Percentiles rank a stretch among this genome's conserved stretches.
Evolutionary conservation across 768 basidiomycete genomes (phyloP).

Genomic region (Kwoniella sp.): DNA sequence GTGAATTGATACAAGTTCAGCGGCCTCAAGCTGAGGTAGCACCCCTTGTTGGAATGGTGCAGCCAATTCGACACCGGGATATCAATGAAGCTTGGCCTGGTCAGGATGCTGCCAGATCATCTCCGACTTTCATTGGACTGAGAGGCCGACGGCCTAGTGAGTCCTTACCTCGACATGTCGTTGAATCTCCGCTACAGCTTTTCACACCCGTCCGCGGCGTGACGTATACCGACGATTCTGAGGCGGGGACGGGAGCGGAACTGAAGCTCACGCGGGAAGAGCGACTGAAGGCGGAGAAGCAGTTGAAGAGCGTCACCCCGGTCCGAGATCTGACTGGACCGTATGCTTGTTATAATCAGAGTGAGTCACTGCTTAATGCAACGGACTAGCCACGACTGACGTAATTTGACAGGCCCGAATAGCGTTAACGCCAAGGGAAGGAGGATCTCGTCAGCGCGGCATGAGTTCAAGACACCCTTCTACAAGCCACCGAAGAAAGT

Average conservation of each 20-base stretch:
- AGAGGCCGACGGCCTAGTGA: too few relatives aligned
- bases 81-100: too few relatives aligned
- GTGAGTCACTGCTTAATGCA: too few relatives aligned
- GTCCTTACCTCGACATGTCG: too few relatives aligned
- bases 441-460: conserved; percentile 4
- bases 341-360: conserved; percentile 21
- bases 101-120: too few relatives aligned
- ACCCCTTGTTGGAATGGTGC: too few relatives aligned
- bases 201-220: conserved; percentile 11
- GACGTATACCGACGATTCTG: conserved; percentile 11
- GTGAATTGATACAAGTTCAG: too few relatives aligned
- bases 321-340: conserved; percentile 23
- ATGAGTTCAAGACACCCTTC: conserved; percentile 10
- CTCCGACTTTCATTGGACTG: too few relatives aligned
- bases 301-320: conserved; percentile 23
- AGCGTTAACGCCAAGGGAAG: conserved; percentile 2
- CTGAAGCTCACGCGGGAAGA: conserved; percentile 22
- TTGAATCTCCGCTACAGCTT: too few relatives aligned
- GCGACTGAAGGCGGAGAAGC: conserved; percentile 17
- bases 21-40: too few relatives aligned
- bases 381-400: too few relatives aligned
- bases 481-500: conserved; percentile 8
- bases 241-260: conserved; percentile 20
- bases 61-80: conserved; percentile 5
- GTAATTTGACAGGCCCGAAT: too few relatives aligned